A percentile compares a stretch with the other conserved stretches of the same genome.
Evolutionary conservation across 352 stramenopile species (phyloP).

Genomic region (Elongisporangium prolatum): DNA sequence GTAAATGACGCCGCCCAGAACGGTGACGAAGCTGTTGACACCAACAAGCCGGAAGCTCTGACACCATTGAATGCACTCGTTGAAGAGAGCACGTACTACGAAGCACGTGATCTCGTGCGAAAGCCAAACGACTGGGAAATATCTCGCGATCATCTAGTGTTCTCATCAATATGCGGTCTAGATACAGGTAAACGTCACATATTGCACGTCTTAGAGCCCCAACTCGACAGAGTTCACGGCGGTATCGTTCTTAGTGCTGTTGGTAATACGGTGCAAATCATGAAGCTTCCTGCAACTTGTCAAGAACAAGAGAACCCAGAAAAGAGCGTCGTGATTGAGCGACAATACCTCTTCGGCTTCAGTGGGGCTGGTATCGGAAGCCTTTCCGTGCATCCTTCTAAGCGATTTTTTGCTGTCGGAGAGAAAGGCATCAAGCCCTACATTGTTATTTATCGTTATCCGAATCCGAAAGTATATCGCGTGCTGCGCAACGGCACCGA

Average conservation of each 20-base stretch:
- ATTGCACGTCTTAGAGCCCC: slow-evolving; percentile 59
- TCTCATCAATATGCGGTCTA: slow-evolving; percentile 52
- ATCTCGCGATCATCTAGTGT: slow-evolving; percentile 66
- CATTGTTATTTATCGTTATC: slow-evolving; percentile 89
- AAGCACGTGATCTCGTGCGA: slow-evolving; percentile 28
- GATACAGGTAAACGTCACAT: slow-evolving; percentile 66
- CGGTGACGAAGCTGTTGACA: neutral
- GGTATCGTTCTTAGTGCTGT: slow-evolving; percentile 57
- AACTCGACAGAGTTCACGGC: slow-evolving; percentile 25
- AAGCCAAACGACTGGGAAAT: slow-evolving; percentile 66
- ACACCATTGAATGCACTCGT: neutral
- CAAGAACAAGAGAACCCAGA: neutral
- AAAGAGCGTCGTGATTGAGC: slow-evolving; percentile 15
- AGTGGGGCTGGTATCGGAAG: slow-evolving; percentile 59
- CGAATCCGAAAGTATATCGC: slow-evolving; percentile 55
- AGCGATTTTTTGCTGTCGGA: slow-evolving; percentile 80
- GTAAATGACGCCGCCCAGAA: neutral
- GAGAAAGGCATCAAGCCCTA: slow-evolving; percentile 86
- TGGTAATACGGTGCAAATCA: slow-evolving; percentile 70
- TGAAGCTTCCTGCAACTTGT: slow-evolving; percentile 33
- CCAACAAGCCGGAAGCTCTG: neutral
- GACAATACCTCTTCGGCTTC: slow-evolving; percentile 64
- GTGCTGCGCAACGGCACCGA: slow-evolving; percentile 86
- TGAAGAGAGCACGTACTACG: slow-evolving; percentile 20
- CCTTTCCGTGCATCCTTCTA: slow-evolving; percentile 65